A percentile compares a stretch with the other conserved stretches of the same genome.
Evolutionary conservation across 2,329 filamentous ascomycete species (phyloP).

Genomic region (Ophiostoma australiae): DNA sequence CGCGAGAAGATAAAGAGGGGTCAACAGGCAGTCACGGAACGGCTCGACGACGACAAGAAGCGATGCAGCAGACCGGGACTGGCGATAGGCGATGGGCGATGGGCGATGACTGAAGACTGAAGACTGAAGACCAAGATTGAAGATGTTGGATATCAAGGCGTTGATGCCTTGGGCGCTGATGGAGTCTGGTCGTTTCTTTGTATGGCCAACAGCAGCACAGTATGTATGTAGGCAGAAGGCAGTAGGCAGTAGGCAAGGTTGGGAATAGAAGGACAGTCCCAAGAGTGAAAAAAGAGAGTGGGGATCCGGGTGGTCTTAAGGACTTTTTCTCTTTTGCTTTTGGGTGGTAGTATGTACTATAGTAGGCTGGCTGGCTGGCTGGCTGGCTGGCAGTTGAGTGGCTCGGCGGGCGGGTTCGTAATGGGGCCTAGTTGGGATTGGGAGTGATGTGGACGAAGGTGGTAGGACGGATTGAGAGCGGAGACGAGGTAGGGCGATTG

Average conservation of each 20-base stretch:
- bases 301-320: slow-evolving; percentile 23
- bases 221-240: neutral
- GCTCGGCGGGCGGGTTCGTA: neutral
- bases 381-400: slow-evolving; percentile 3
- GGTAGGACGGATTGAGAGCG: slow-evolving; percentile 3
- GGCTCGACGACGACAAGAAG: neutral
- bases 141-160: neutral
- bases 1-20: neutral
- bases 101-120: neutral
- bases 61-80: neutral
- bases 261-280: neutral
- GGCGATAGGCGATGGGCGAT: too few species aligned
- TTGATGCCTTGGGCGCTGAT: slow-evolving; percentile 21
- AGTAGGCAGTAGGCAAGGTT: neutral
- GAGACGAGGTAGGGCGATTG: neutral
- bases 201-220: neutral
- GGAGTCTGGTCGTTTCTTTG: neutral
- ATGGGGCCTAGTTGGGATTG: slow-evolving; percentile 1
- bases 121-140: neutral
- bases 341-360: neutral
- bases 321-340: slow-evolving; percentile 13
- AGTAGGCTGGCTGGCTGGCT: neutral
- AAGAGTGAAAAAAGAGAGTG: slow-evolving; percentile 20
- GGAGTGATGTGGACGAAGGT: slow-evolving; percentile 12
- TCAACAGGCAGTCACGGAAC: slow-evolving; percentile 9